Percentiles rank a stretch among this genome's conserved stretches.
Evolutionary conservation across 2,329 filamentous ascomycete genomes (phyloP).

Genomic region (Acrocalymma vagum): DNA sequence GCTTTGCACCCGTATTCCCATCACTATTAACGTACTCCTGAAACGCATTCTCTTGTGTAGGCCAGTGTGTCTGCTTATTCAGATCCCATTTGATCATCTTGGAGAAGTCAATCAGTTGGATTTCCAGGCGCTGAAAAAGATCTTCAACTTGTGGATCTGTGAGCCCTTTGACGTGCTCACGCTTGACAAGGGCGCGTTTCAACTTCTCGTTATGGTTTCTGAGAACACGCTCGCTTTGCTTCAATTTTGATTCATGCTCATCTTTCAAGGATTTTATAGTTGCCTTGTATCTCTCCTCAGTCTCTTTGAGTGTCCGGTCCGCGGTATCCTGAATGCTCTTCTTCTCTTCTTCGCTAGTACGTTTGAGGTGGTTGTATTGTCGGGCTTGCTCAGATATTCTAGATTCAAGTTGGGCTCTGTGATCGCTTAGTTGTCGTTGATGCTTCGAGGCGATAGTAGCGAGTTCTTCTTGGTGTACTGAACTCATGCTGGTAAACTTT

Average conservation of each 20-base stretch:
- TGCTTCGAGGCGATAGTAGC: too few relatives aligned
- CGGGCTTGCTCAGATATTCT: too few relatives aligned
- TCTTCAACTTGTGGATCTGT: conserved; percentile 14
- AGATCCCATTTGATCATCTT: conserved; percentile 21
- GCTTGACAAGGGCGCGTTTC: conserved; percentile 9
- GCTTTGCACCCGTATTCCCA: too few relatives aligned
- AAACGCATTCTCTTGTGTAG: conserved; percentile 11
- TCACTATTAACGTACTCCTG: too few relatives aligned
- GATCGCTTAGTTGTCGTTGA: too few relatives aligned
- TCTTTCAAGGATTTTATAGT: conserved; percentile 2
- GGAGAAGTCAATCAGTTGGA: conserved; percentile 15
- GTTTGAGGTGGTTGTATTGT: conserved; percentile 1
- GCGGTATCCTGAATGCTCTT: neutral
- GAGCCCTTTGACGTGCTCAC: conserved; percentile 24
- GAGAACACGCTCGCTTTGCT: conserved; percentile 1
- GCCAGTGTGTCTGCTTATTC: conserved; percentile 10
- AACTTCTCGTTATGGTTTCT: conserved; percentile 8
- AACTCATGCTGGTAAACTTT: too few relatives aligned
- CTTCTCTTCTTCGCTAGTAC: neutral
- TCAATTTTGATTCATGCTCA: neutral
- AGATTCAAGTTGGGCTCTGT: too few relatives aligned
- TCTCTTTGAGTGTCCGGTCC: neutral
- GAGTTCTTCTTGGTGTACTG: too few relatives aligned
- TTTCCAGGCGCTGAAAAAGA: conserved; percentile 12
- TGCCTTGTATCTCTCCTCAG: conserved; percentile 3